Conservation (phyloP, 352 stramenopile species). For the Phytophthora kernoviae region DNA sequence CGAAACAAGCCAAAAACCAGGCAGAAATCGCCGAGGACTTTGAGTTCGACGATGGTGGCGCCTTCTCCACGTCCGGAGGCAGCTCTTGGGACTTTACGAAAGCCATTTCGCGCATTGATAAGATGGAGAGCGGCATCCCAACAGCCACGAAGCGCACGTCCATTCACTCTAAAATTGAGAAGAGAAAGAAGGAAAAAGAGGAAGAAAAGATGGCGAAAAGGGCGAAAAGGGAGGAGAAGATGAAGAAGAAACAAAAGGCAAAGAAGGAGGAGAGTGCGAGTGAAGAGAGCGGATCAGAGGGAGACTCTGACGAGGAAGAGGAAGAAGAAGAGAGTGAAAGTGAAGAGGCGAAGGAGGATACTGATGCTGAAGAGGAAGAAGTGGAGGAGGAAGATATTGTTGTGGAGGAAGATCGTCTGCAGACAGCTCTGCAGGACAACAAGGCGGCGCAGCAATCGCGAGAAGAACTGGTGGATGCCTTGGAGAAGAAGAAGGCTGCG, state of each 20-base stretch:
- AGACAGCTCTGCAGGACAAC: conserved; percentile 63
- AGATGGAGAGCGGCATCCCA: conserved; percentile 63
- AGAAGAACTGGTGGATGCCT: conserved; percentile 67
- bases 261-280: conserved; percentile 26
- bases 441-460: conserved; percentile 56
- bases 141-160: conserved; percentile 78
- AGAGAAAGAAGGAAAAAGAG: conserved; percentile 76
- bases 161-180: conserved; percentile 88
- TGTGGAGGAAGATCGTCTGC: conserved; percentile 76
- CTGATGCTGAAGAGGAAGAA: conserved; percentile 40
- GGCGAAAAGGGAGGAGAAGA: conserved; percentile 53
- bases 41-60: conserved; percentile 78
- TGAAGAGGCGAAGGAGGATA: conserved; percentile 35
- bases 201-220: conserved; percentile 60
- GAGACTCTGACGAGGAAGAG: conserved; percentile 6
- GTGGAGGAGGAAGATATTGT: conserved; percentile 69
- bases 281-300: conserved; percentile 26
- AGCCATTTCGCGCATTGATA: conserved; percentile 85
- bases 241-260: conserved; percentile 34
- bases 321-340: conserved; percentile 21
- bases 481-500: conserved; percentile 83
- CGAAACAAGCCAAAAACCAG: conserved; percentile 49
- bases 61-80: conserved; percentile 52
- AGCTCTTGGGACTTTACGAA: conserved; percentile 90
- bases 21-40: conserved; percentile 81